A percentile compares a stretch with the other conserved stretches of the same genome.
Conservation (phyloP, 2,329 filamentous ascomycete species). For the Scytalidium sp. region DNA sequence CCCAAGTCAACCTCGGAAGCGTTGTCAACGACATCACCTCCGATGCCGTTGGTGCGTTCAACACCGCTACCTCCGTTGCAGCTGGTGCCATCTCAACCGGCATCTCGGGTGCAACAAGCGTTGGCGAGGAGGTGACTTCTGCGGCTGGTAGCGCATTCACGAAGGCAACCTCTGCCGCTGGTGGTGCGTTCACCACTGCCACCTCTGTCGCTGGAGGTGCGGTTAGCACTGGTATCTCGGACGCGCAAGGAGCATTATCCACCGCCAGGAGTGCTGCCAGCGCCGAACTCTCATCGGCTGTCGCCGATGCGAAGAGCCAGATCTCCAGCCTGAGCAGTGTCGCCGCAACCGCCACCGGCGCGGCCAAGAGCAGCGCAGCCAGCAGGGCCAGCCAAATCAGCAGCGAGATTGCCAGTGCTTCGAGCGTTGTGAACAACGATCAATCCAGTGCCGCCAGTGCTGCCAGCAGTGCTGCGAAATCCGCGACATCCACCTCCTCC, state of each 20-base stretch:
- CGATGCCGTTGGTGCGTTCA: neutral
- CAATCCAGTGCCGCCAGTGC: slow-evolving; percentile 4
- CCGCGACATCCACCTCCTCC: neutral
- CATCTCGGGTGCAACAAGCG: neutral
- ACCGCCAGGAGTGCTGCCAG: neutral
- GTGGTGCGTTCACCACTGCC: neutral
- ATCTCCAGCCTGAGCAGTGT: slow-evolving; percentile 5
- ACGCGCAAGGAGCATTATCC: slow-evolving; percentile 3
- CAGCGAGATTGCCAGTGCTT: slow-evolving; percentile 4
- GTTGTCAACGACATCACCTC: neutral
- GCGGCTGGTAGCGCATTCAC: neutral
- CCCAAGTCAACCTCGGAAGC: slow-evolving; percentile 1
- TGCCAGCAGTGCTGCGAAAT: neutral
- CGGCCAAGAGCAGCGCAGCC: slow-evolving; percentile 3
- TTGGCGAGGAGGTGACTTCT: neutral
- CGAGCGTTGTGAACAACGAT: slow-evolving; percentile 7
- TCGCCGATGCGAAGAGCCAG: slow-evolving; percentile 3
- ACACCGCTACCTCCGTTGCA: neutral
- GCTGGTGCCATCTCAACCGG: slow-evolving; percentile 6
- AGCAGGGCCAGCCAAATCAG: slow-evolving; percentile 3
- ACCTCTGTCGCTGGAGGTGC: neutral
- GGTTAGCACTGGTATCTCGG: slow-evolving; percentile 2
- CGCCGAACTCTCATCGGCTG: neutral
- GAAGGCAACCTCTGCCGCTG: neutral
- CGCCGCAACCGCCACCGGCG: slow-evolving; percentile 10